phyloP scores from a whole-genome alignment of 441 rosid genomes.

The Syzygium malaccense region DNA sequence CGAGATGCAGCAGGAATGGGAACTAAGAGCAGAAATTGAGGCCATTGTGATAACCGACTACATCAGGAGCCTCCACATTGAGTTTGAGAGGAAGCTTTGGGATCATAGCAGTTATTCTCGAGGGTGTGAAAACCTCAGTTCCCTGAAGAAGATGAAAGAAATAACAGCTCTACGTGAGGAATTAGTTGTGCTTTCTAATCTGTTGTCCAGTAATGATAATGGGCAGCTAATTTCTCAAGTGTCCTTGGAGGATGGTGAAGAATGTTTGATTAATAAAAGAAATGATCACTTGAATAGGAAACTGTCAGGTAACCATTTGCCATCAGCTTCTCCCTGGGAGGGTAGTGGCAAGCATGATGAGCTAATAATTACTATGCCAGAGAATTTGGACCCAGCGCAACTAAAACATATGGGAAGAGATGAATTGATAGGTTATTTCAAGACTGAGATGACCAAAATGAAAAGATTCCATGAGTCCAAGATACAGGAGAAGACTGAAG shows the following conservation, averaged over 20 bases:
- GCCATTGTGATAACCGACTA: slow-evolving; percentile 34
- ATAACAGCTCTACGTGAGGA: slow-evolving; percentile 64
- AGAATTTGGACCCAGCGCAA: slow-evolving; percentile 36
- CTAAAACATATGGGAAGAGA: slow-evolving; percentile 39
- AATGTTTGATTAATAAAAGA: slow-evolving; percentile 21
- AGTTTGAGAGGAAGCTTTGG: slow-evolving; percentile 44
- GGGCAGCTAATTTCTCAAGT: slow-evolving; percentile 41
- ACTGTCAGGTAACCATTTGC: slow-evolving; percentile 44
- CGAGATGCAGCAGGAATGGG: slow-evolving; percentile 49
- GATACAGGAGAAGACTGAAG: slow-evolving; percentile 61
- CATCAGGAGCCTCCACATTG: slow-evolving; percentile 46
- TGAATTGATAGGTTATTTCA: slow-evolving; percentile 43
- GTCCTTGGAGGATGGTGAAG: slow-evolving; percentile 44
- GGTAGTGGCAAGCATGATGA: slow-evolving; percentile 67
- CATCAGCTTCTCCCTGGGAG: slow-evolving; percentile 33
- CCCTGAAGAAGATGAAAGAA: slow-evolving; percentile 45
- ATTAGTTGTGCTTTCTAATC: slow-evolving; percentile 51
- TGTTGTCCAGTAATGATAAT: slow-evolving; percentile 39
- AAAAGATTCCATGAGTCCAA: slow-evolving; percentile 64
- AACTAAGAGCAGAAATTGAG: slow-evolving; percentile 44
- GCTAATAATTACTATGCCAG: slow-evolving; percentile 33
- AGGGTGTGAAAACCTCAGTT: slow-evolving; percentile 23
- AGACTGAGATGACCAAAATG: slow-evolving; percentile 74
- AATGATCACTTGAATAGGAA: slow-evolving; percentile 44
- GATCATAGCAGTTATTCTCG: slow-evolving; percentile 28